A percentile compares a stretch with the other conserved stretches of the same genome.
phyloP scores from a whole-genome alignment of 257 asterid species.

The Gentiana straminea region DNA sequence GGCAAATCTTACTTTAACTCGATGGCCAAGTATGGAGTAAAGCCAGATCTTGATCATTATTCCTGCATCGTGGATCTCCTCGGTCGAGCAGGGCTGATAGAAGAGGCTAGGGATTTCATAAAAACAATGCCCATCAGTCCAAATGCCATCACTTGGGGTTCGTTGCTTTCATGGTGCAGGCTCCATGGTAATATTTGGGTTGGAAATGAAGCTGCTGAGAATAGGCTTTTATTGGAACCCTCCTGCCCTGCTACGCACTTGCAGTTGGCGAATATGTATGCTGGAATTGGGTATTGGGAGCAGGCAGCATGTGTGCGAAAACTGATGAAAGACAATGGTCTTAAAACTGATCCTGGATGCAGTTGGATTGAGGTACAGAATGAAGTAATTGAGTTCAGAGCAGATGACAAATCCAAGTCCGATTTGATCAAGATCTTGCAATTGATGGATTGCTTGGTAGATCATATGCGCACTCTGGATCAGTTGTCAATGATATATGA shows the following conservation, averaged over 20 bases:
- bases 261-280: conserved; percentile 7
- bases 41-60: conserved; percentile 23
- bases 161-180: conserved; percentile 55
- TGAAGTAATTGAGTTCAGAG: conserved; percentile 48
- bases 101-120: conserved; percentile 24
- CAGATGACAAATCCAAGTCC: conserved; percentile 48
- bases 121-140: conserved; percentile 24
- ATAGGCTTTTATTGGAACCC: conserved; percentile 11
- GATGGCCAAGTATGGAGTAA: conserved; percentile 5
- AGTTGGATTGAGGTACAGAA: conserved; percentile 72
- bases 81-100: conserved; percentile 28
- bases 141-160: conserved; percentile 54
- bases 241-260: conserved; percentile 7
- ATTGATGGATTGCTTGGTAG: conserved; percentile 10
- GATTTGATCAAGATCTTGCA: conserved; percentile 1
- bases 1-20: conserved; percentile 15
- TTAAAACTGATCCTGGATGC: conserved; percentile 63
- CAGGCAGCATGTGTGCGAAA: conserved; percentile 24
- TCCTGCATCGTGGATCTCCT: conserved; percentile 33
- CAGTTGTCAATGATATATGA: not conserved
- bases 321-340: conserved; percentile 53
- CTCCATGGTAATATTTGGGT: conserved; percentile 8
- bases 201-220: conserved; percentile 15
- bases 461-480: conserved; percentile 9
- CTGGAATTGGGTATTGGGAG: conserved; percentile 5